Conservation (phyloP, 345 rosid species). For the Moricandia moricandioides region DNA sequence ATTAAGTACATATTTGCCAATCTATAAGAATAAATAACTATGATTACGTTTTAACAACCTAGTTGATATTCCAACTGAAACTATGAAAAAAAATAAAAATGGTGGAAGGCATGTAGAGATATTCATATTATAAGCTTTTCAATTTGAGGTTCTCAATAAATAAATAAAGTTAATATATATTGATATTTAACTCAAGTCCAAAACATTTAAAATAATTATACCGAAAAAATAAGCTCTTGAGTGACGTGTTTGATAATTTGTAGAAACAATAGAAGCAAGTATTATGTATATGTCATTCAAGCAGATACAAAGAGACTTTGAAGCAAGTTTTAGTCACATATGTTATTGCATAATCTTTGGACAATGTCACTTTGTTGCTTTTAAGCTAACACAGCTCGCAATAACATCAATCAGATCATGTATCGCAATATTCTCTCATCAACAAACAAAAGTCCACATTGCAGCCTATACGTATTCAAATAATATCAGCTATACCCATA, state of each 20-base stretch:
- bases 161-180: not conserved
- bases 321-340: conserved; percentile 27
- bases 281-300: not conserved
- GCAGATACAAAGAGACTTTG: conserved; percentile 19
- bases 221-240: not conserved
- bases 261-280: not conserved
- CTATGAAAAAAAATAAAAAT: not conserved
- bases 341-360: conserved; percentile 16
- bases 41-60: not conserved
- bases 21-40: not conserved
- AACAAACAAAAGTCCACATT: not conserved
- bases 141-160: not conserved
- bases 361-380: conserved; percentile 34
- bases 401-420: conserved; percentile 16
- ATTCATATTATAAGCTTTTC: not conserved
- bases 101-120: not conserved
- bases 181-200: not conserved
- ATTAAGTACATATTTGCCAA: not conserved
- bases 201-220: not conserved
- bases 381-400: conserved; percentile 31
- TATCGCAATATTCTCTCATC: not conserved
- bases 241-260: not conserved
- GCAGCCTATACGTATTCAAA: not conserved
- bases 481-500: not conserved
- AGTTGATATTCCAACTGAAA: not conserved